These are phyloP conservation scores for Herpetospermum pedunculosum DNA, from an alignment of 306 rosid species.

Conservation along the genomic window DNA sequence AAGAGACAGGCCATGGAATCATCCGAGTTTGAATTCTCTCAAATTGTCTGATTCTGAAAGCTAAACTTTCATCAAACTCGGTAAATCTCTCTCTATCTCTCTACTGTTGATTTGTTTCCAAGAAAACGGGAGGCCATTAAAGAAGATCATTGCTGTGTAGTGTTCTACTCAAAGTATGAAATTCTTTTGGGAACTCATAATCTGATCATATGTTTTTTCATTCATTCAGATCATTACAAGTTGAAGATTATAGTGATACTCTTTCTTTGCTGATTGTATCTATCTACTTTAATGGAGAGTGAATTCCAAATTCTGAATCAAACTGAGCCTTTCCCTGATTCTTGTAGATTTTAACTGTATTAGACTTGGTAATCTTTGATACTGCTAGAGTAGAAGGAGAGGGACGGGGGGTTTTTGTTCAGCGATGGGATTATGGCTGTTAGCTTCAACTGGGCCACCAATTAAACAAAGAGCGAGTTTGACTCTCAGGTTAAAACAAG, in stretches of 20 bases:
- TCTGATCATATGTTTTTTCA: too few relatives aligned
- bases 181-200: background rate
- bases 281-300: too few relatives aligned
- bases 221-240: too few relatives aligned
- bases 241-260: too few relatives aligned
- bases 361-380: background rate
- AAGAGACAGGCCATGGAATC: conserved; percentile 37
- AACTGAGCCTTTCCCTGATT: conserved; percentile 7
- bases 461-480: conserved; percentile 66
- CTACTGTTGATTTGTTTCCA: conserved; percentile 20
- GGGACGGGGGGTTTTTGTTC: background rate
- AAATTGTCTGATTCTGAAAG: background rate
- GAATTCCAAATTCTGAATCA: conserved; percentile 17
- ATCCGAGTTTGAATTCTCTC: conserved; percentile 27
- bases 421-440: conserved; percentile 44
- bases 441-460: conserved; percentile 53
- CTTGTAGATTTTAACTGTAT: conserved; percentile 16
- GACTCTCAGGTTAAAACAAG: conserved; percentile 72
- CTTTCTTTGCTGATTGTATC: too few relatives aligned
- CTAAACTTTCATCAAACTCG: background rate
- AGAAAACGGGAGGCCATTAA: conserved; percentile 17
- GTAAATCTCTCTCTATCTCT: background rate
- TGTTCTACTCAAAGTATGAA: background rate
- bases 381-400: background rate
- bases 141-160: too few relatives aligned